These are phyloP conservation scores for Barnettozyma pratensis DNA, from an alignment of 805 yeast species.

Conservation along the genomic window DNA sequence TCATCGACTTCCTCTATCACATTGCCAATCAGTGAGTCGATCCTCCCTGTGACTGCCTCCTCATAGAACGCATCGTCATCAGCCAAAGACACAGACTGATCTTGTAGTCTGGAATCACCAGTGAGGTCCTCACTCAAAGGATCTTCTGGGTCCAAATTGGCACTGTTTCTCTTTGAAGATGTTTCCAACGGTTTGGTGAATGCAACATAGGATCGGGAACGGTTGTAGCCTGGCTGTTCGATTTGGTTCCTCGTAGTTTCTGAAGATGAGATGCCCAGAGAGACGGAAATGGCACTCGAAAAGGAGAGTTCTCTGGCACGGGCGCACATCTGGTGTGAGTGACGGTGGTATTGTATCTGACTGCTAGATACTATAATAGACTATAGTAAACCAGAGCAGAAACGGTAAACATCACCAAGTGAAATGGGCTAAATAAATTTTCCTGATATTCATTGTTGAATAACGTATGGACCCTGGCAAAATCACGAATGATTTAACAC, in stretches of 20 bases:
- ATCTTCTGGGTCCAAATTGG: not conserved
- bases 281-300: not conserved
- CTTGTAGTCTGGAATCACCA: not conserved
- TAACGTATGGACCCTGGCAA: too few relatives aligned
- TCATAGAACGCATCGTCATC: not conserved
- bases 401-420: too few relatives aligned
- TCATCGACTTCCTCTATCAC: not conserved
- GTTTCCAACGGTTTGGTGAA: not conserved
- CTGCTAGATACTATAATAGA: too few relatives aligned
- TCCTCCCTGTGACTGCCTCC: not conserved
- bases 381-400: too few relatives aligned
- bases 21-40: not conserved
- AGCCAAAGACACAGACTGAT: not conserved
- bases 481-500: too few relatives aligned
- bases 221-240: not conserved
- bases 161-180: not conserved
- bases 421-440: too few relatives aligned
- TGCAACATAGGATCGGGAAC: not conserved
- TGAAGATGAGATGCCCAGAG: not conserved
- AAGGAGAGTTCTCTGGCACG: not conserved
- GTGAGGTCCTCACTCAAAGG: not conserved
- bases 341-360: too few relatives aligned
- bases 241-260: not conserved
- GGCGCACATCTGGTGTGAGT: too few relatives aligned
- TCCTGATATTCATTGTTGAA: too few relatives aligned